Base-by-base conservation (phyloP, 306 rosid genomes). In the Biancaea sappan region DNA sequence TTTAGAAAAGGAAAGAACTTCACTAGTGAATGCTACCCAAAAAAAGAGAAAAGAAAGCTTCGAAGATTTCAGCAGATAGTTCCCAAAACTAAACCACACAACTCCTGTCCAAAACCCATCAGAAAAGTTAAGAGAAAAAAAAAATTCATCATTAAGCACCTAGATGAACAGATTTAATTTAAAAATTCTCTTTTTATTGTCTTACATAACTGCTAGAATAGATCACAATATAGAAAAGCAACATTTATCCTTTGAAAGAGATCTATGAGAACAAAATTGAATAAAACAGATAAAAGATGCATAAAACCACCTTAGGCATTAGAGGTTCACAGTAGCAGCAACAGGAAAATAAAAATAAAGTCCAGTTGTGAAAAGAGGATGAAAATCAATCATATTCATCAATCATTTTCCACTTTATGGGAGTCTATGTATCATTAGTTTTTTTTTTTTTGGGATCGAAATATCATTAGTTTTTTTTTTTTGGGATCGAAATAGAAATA, bases 301-400 rank as follows among this genome's bases (percentile, higher is more conserved):
- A 60, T 44, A n/a, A 71, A 41, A 54, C 26, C 74, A 4, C 37
- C 26, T 54, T 73, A 28, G 37, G 68, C 19, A 21, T 38, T 38
- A 19, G 8, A 29, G 66, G 35, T 67, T 61, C 1, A 62, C 25
- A 48, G 48, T 32, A 6, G 40, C 54, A 24, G 26, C 62, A 21
- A 34, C 16, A 44, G 26, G 32, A 14, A 65, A 37, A 66, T 8
- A 26, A 26, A 29, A 41, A 22, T 15, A 61, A 62, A 6, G 56
- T 34, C 51, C 22, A 26, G 35, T 62, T 12, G 29, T 32, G 21
- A 8, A 34, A 66, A 66, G 28, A 11, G 11, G 25, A 43, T 15
- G 40, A 16, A 66, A 25, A 3, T 61, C 7, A 25, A 32, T 61
- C 35, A 66, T 16, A 3, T 28, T 41, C 24, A 28, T 66, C 26